Evolutionary conservation across 768 basidiomycete species (phyloP), one percentile per base, ranked within the genome.

Genomic region (Naematelia encephala): DNA sequence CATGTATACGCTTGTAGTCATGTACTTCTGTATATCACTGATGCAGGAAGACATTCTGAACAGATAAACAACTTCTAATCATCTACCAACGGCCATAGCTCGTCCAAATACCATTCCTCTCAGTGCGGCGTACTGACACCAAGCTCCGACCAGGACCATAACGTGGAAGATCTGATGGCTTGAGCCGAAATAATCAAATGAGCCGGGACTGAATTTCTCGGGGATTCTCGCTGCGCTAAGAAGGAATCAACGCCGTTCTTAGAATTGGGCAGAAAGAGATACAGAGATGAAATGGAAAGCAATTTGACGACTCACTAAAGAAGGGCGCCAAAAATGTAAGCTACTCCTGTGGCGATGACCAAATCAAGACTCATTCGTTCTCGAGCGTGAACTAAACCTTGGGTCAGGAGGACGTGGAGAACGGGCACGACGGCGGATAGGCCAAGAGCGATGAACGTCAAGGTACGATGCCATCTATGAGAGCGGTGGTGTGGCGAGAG

Each of bases 111-210:
- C 70, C 72, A 75, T 77, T 2, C 66, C 70, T 23, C 64, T 50
- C 44, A 77, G 48, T 1, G 72, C 76, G 4, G 61, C 55, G 56
- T 74, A 75, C 51, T 75, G 72, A 45, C 59, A 63, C 42, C 64
- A 50, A 22, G 69, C 67, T 1, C 70, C 76, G 19, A 57, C 58
- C 1, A 75, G 57, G n/a, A 93, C 90, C 68, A 83, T 85, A 60
- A 86, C 75, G 72, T 93, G 92, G 77, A 96, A 93, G 67, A 94
- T 87, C 77, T 93, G 89, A 79, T 94, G 91, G 19, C 88, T 90
- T 0, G 88, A 83, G 56, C 86, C 82, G 68, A 89, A 82, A 68
- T 83, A 82, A 78, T 92, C 90, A 77, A 91, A 91, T 63, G 77
- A 83, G 34, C 90, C 90, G 4, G 89, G 89, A 5, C 81, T 79